Conservation (phyloP, 2,329 filamentous ascomycete species). For the Lecanicillium sp. region DNA sequence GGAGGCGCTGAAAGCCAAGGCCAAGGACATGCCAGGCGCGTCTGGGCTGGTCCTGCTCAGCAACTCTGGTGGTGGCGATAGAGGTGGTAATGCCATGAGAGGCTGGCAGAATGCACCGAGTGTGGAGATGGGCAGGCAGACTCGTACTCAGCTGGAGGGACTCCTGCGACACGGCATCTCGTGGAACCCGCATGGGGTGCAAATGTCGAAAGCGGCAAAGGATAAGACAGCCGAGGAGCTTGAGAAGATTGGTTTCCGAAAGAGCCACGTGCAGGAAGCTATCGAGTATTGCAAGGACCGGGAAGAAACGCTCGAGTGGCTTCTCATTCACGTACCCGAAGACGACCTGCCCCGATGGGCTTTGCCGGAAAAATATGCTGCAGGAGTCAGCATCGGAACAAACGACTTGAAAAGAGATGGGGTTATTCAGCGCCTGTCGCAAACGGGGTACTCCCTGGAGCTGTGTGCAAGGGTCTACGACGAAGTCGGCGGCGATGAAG, state of each 20-base stretch:
- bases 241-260: slow-evolving; percentile 73
- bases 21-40: slow-evolving; percentile 53
- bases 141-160: slow-evolving; percentile 69
- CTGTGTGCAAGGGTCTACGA: slow-evolving; percentile 75
- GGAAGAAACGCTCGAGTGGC: slow-evolving; percentile 91
- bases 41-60: slow-evolving; percentile 47
- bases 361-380: slow-evolving; percentile 83
- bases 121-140: slow-evolving; percentile 84
- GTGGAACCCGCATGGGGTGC: slow-evolving; percentile 78
- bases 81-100: slow-evolving; percentile 47
- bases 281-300: slow-evolving; percentile 80
- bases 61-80: slow-evolving; percentile 26
- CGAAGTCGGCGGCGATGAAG: slow-evolving; percentile 62
- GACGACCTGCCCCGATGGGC: slow-evolving; percentile 93
- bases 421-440: slow-evolving; percentile 71
- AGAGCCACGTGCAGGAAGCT: slow-evolving; percentile 83
- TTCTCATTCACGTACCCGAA: slow-evolving; percentile 93
- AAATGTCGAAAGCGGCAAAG: slow-evolving; percentile 52
- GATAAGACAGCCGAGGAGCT: slow-evolving; percentile 64
- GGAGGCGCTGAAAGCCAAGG: slow-evolving; percentile 60
- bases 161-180: slow-evolving; percentile 69
- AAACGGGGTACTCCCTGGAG: slow-evolving; percentile 78
- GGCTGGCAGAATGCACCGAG: slow-evolving; percentile 81
- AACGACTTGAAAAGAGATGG: slow-evolving; percentile 75
- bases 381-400: slow-evolving; percentile 79